These are phyloP conservation scores for Xylariaceae sp. DNA, from an alignment of 2,329 filamentous ascomycete species.

Conservation along the genomic window DNA sequence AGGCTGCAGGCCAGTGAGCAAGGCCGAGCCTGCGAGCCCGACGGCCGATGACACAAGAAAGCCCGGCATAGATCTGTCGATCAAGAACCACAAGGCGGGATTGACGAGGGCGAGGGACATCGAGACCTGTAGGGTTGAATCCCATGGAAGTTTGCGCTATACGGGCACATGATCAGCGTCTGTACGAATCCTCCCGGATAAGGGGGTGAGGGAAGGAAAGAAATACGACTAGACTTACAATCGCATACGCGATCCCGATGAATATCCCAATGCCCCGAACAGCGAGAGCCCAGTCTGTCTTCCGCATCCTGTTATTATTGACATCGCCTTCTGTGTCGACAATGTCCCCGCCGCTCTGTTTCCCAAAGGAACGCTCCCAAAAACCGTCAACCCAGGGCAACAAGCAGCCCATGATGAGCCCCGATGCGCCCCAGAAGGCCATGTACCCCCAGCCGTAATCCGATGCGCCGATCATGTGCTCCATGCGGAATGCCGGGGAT, in stretches of 20 bases:
- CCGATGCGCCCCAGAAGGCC: slow-evolving; percentile 74
- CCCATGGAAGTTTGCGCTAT: slow-evolving; percentile 85
- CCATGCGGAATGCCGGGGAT: slow-evolving; percentile 55
- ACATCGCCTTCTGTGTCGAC: slow-evolving; percentile 29
- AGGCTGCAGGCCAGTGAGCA: slow-evolving; percentile 72
- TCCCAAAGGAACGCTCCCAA: slow-evolving; percentile 55
- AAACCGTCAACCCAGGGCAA: slow-evolving; percentile 79
- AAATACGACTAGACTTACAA: slow-evolving; percentile 43
- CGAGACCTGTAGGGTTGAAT: slow-evolving; percentile 90
- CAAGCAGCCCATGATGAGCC: slow-evolving; percentile 71
- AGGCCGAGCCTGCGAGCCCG: slow-evolving; percentile 66
- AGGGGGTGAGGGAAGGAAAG: neutral
- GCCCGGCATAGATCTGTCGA: slow-evolving; percentile 83
- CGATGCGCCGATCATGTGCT: slow-evolving; percentile 38
- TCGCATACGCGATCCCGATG: slow-evolving; percentile 60
- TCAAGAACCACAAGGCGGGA: slow-evolving; percentile 90
- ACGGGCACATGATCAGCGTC: slow-evolving; percentile 14
- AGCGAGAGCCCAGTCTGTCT: slow-evolving; percentile 63
- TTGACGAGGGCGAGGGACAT: slow-evolving; percentile 86
- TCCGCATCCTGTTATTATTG: slow-evolving; percentile 27
- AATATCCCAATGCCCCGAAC: slow-evolving; percentile 58
- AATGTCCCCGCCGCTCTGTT: slow-evolving; percentile 25
- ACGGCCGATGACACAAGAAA: slow-evolving; percentile 74
- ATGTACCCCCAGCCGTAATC: slow-evolving; percentile 63
- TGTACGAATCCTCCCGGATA: neutral